Conservation (phyloP, 2,329 filamentous ascomycete species). For the Aspergillus latus region DNA sequence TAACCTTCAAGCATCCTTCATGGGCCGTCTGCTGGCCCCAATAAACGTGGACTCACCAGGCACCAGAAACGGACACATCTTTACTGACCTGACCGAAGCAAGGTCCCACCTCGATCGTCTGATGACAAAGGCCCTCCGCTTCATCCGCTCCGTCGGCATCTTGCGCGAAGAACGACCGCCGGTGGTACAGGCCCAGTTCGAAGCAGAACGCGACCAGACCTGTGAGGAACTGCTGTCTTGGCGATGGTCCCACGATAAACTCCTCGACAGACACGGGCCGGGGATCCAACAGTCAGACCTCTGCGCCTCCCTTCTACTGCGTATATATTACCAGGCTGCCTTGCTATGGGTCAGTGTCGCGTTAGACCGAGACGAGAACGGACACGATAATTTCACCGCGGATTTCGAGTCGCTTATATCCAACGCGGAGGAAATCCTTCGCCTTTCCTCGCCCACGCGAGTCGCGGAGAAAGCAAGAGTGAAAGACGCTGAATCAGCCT, state of each 20-base stretch:
- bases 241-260: slow-evolving; percentile 13
- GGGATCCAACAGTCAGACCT: slow-evolving; percentile 9
- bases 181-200: background rate
- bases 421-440: slow-evolving; percentile 14
- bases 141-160: slow-evolving; percentile 14
- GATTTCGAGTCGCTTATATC: slow-evolving; percentile 15
- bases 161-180: slow-evolving; percentile 2
- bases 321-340: slow-evolving; percentile 17
- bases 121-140: slow-evolving; percentile 15
- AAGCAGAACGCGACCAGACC: slow-evolving; percentile 4
- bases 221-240: slow-evolving; percentile 11
- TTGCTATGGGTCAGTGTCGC: slow-evolving; percentile 15
- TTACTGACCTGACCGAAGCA: slow-evolving; percentile 16
- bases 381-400: slow-evolving; percentile 13
- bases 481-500: background rate
- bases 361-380: slow-evolving; percentile 8
- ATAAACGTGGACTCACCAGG: slow-evolving; percentile 9
- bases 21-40: slow-evolving; percentile 14
- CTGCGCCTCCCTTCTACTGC: slow-evolving; percentile 17
- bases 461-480: background rate
- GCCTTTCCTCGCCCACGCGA: background rate
- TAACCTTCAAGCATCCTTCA: slow-evolving; percentile 25
- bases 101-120: slow-evolving; percentile 17
- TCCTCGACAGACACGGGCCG: slow-evolving; percentile 5
- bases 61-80: background rate